Conservation (phyloP, 1,284 basidiomycete species). For the Pseudozyma hubeiensis region DNA sequence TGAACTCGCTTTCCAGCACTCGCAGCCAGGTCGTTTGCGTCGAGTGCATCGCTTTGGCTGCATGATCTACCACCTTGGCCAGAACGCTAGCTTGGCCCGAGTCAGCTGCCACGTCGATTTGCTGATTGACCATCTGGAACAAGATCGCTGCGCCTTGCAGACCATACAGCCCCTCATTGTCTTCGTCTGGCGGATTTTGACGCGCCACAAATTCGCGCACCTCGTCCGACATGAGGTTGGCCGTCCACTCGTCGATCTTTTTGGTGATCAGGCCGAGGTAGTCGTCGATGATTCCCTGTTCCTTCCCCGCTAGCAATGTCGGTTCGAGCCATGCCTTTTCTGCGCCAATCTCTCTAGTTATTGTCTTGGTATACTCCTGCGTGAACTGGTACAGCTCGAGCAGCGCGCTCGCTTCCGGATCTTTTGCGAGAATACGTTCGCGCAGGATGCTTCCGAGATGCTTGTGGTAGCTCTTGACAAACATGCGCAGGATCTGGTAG, state of each 20-base stretch:
- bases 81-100: constrained; percentile 95
- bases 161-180: constrained; percentile 88
- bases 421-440: constrained; percentile 76
- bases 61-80: constrained; percentile 88
- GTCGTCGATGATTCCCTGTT: constrained; percentile 92
- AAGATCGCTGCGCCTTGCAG: constrained; percentile 92
- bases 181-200: constrained; percentile 86
- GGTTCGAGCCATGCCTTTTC: constrained; percentile 74
- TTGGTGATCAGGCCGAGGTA: constrained; percentile 91
- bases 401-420: constrained; percentile 86
- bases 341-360: constrained; percentile 87
- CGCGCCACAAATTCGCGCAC: constrained; percentile 84
- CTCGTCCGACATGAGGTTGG: constrained; percentile 92
- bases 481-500: constrained; percentile 86
- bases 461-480: constrained; percentile 91
- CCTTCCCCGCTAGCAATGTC: constrained; percentile 86
- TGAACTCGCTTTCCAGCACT: constrained; percentile 85
- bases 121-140: constrained; percentile 97
- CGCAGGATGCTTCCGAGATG: constrained; percentile 83
- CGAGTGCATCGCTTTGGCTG: constrained; percentile 87
- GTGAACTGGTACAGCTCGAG: constrained; percentile 90
- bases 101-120: constrained; percentile 92
- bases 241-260: constrained; percentile 97
- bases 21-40: constrained; percentile 90
- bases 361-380: constrained; percentile 92